Evolutionary conservation across 768 basidiomycete species (phyloP).

Genomic region (Tulasnella sp.): DNA sequence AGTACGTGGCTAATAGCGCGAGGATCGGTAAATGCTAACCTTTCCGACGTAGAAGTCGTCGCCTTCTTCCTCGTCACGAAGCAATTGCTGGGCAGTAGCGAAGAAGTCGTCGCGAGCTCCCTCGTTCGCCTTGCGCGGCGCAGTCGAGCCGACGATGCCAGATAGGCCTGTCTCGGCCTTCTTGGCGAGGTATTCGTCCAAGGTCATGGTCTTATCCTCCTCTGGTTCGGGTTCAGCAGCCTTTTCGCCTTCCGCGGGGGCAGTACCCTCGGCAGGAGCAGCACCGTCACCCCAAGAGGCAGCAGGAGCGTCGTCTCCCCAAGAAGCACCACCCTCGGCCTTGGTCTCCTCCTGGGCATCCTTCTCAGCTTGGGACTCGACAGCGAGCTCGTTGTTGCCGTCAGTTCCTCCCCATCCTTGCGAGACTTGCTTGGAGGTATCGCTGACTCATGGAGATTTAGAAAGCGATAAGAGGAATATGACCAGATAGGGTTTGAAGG

Average conservation of each 20-base stretch:
- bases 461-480: background rate
- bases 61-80: constrained; percentile 56
- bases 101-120: constrained; percentile 65
- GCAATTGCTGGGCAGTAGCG: constrained; percentile 65
- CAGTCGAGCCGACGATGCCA: constrained; percentile 66
- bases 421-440: constrained; percentile 92
- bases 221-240: constrained; percentile 46
- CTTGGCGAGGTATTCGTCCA: constrained; percentile 89
- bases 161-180: constrained; percentile 55
- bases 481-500: background rate
- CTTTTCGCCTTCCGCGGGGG: constrained; percentile 38
- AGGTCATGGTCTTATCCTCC: constrained; percentile 89
- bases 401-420: constrained; percentile 95
- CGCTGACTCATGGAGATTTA: constrained; percentile 48
- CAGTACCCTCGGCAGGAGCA: constrained; percentile 35
- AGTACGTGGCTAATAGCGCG: constrained; percentile 27
- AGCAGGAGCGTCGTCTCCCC: constrained; percentile 40
- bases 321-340: constrained; percentile 36
- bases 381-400: constrained; percentile 75
- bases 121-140: constrained; percentile 76
- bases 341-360: constrained; percentile 60
- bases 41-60: constrained; percentile 82
- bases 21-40: constrained; percentile 46
- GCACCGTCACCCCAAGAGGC: constrained; percentile 34
- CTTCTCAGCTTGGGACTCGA: constrained; percentile 66